These are phyloP conservation scores for Gyrodon lividus DNA, from an alignment of 768 basidiomycete species.

Conservation along the genomic window DNA sequence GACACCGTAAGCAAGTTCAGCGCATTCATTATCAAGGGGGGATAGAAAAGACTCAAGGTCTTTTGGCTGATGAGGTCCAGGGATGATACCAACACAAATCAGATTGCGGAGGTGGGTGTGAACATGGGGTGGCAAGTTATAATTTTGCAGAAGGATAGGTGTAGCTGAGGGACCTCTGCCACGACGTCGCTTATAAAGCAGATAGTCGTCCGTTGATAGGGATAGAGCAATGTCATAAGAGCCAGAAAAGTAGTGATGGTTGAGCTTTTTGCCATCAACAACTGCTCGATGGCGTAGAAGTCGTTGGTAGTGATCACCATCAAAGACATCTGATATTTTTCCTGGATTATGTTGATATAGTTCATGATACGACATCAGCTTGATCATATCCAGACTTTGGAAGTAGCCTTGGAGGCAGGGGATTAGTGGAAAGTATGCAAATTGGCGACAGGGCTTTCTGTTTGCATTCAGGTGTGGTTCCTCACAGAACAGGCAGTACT, in stretches of 20 bases:
- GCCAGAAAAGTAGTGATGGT: slow-evolving; percentile 36
- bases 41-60: slow-evolving; percentile 34
- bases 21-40: slow-evolving; percentile 18
- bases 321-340: slow-evolving; percentile 34
- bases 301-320: slow-evolving; percentile 30
- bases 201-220: slow-evolving; percentile 43
- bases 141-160: not conserved
- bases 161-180: not conserved
- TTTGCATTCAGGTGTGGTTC: too few species aligned
- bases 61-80: slow-evolving; percentile 36
- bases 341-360: too few species aligned
- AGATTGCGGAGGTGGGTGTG: slow-evolving; percentile 15
- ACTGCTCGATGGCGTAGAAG: slow-evolving; percentile 26
- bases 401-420: too few species aligned
- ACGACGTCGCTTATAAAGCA: slow-evolving; percentile 31
- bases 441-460: too few species aligned
- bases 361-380: too few species aligned
- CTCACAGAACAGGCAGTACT: too few species aligned
- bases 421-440: too few species aligned
- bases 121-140: not conserved
- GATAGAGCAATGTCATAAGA: slow-evolving; percentile 42
- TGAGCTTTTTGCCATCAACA: slow-evolving; percentile 22
- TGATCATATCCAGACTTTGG: too few species aligned
- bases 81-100: slow-evolving; percentile 32
- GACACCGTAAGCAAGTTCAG: slow-evolving; percentile 11